Conservation (phyloP, 1,284 basidiomycete species). For the Irpex lacteus region DNA sequence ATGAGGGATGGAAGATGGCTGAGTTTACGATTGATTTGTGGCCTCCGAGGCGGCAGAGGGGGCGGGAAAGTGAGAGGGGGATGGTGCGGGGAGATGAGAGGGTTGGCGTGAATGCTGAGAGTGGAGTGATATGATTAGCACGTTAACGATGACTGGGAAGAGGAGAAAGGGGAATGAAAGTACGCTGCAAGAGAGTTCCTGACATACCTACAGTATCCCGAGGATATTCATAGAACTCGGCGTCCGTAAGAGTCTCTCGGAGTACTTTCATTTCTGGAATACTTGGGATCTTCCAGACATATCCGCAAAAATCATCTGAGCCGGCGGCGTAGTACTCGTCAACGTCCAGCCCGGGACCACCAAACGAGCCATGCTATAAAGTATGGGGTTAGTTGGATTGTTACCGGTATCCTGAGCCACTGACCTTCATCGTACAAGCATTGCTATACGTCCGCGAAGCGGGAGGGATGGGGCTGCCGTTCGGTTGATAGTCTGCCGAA, state of each 20-base stretch:
- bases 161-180: too few species aligned
- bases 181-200: too few species aligned
- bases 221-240: slow-evolving; percentile 40
- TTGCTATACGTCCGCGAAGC: slow-evolving; percentile 62
- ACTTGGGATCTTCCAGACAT: slow-evolving; percentile 74
- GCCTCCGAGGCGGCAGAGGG: slow-evolving; percentile 55
- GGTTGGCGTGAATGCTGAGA: slow-evolving; percentile 52
- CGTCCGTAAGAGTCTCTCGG: slow-evolving; percentile 39
- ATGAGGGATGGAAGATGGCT: slow-evolving; percentile 66
- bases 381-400: background rate
- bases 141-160: too few species aligned
- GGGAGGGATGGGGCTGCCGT: slow-evolving; percentile 43
- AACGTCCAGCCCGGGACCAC: slow-evolving; percentile 48
- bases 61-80: slow-evolving; percentile 55
- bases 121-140: too few species aligned
- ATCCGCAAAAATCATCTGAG: slow-evolving; percentile 78
- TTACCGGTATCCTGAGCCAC: background rate
- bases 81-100: slow-evolving; percentile 38
- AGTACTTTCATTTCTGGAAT: slow-evolving; percentile 38
- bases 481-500: slow-evolving; percentile 51
- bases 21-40: slow-evolving; percentile 77
- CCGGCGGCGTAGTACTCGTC: slow-evolving; percentile 67
- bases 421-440: slow-evolving; percentile 74
- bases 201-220: slow-evolving; percentile 39
- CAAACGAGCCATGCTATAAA: slow-evolving; percentile 70